phyloP scores from a whole-genome alignment of 768 basidiomycete species.

The Artomyces pyxidatus region DNA sequence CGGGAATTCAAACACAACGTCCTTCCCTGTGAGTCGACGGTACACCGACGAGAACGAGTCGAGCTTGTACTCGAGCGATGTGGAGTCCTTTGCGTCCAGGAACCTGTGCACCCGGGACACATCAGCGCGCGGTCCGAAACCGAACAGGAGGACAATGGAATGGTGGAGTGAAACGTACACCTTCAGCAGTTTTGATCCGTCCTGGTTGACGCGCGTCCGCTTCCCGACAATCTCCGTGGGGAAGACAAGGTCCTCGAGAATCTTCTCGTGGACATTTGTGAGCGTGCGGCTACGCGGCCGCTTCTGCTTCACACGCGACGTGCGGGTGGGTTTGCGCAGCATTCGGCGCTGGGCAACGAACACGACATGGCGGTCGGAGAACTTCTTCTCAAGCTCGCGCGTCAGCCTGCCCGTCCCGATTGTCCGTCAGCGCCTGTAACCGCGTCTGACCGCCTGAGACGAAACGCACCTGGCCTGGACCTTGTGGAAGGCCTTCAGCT shows the following conservation, averaged over 20 bases:
- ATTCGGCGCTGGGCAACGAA: constrained; percentile 98
- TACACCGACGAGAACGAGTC: constrained; percentile 99
- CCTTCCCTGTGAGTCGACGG: constrained; percentile 92
- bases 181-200: constrained; percentile 94
- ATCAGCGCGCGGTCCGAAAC: background rate
- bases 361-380: constrained; percentile 98
- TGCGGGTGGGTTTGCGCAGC: constrained; percentile 94
- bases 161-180: constrained; percentile 58
- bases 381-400: constrained; percentile 99
- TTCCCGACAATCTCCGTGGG: constrained; percentile 99
- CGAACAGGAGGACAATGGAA: background rate
- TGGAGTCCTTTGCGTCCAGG: constrained; percentile 96
- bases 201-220: constrained; percentile 87
- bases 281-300: constrained; percentile 94
- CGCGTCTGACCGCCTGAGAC: background rate
- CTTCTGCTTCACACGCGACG: constrained; percentile 90
- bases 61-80: constrained; percentile 98
- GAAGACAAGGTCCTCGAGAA: constrained; percentile 97
- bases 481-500: constrained; percentile 98
- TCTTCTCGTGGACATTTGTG: constrained; percentile 95
- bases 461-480: constrained; percentile 80
- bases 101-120: constrained; percentile 45
- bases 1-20: constrained; percentile 92
- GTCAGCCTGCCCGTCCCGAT: constrained; percentile 59
- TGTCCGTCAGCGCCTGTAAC: constrained; percentile 1